Conservation (phyloP, 768 basidiomycete genomes). For the Epithele typhae region DNA sequence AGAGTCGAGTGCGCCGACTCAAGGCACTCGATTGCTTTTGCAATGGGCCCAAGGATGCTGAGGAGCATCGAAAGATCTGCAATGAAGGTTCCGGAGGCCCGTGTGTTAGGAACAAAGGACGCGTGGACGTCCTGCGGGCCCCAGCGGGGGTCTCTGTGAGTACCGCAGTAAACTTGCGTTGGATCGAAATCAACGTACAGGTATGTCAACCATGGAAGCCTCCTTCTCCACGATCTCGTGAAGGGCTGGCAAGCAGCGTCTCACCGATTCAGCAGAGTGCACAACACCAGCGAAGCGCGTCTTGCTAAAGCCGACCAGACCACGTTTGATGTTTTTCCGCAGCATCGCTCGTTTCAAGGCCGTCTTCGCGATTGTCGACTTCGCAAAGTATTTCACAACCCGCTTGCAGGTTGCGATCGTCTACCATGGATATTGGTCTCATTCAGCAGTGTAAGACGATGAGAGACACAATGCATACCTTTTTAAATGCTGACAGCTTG, state of each 20-base stretch:
- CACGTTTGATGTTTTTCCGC: neutral
- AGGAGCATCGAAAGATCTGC: neutral
- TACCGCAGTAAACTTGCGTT: neutral
- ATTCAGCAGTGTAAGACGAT: no score
- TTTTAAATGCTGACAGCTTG: neutral
- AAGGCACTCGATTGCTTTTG: constrained; percentile 21
- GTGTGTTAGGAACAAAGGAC: neutral
- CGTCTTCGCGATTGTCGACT: neutral
- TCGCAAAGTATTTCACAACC: neutral
- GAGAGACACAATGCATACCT: neutral
- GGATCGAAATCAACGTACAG: no score
- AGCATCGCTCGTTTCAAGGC: neutral
- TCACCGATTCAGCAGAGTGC: constrained; percentile 12
- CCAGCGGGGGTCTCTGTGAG: neutral
- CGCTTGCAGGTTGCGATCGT: neutral
- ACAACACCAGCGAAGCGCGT: constrained; percentile 22
- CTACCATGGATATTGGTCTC: neutral
- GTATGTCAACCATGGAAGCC: constrained; percentile 17
- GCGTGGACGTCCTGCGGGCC: neutral
- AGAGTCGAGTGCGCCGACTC: constrained; percentile 19
- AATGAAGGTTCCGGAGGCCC: neutral
- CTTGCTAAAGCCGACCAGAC: constrained; percentile 19
- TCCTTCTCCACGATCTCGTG: constrained; percentile 2
- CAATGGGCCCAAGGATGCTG: neutral
- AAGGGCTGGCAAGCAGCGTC: constrained; percentile 15